Conservation (phyloP, 306 rosid genomes). For the Inga laurina region DNA sequence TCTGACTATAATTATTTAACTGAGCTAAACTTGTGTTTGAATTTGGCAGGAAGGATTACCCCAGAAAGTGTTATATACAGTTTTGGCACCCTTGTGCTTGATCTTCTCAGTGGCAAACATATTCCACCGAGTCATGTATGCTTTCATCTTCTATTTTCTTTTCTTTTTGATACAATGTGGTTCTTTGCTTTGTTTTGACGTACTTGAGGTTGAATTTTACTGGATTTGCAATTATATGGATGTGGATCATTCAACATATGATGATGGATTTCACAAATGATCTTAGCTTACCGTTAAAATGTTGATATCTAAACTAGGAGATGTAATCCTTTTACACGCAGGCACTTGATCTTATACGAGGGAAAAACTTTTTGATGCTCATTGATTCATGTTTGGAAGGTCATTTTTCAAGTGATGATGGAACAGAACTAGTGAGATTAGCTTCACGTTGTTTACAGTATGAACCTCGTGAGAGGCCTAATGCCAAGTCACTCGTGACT, state of each 20-base stretch:
- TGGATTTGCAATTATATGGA: constrained; percentile 5
- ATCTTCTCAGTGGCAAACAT: constrained; percentile 94
- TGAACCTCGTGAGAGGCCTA: constrained; percentile 92
- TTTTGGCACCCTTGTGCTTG: constrained; percentile 90
- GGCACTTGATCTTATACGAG: constrained; percentile 87
- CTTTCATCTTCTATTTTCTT: constrained; percentile 18
- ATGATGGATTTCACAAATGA: constrained; percentile 20
- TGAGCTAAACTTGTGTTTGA: constrained; percentile 24
- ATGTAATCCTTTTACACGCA: constrained; percentile 35
- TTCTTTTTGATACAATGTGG: constrained; percentile 29
- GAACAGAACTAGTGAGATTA: constrained; percentile 80
- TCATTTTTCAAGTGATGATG: constrained; percentile 85
- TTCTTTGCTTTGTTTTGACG: constrained; percentile 22
- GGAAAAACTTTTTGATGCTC: constrained; percentile 66
- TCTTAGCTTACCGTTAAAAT: neutral
- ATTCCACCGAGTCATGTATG: constrained; percentile 91
- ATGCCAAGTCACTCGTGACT: constrained; percentile 72
- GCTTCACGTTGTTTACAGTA: constrained; percentile 87
- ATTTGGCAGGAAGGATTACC: constrained; percentile 78
- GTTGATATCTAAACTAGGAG: neutral
- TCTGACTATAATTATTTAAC: constrained; percentile 17
- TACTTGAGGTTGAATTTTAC: neutral
- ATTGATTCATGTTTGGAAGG: constrained; percentile 90
- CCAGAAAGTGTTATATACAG: constrained; percentile 87
- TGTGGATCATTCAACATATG: constrained; percentile 12